Conservation (phyloP, 1,139 yeast species). For the Petasospora fabianii region DNA sequence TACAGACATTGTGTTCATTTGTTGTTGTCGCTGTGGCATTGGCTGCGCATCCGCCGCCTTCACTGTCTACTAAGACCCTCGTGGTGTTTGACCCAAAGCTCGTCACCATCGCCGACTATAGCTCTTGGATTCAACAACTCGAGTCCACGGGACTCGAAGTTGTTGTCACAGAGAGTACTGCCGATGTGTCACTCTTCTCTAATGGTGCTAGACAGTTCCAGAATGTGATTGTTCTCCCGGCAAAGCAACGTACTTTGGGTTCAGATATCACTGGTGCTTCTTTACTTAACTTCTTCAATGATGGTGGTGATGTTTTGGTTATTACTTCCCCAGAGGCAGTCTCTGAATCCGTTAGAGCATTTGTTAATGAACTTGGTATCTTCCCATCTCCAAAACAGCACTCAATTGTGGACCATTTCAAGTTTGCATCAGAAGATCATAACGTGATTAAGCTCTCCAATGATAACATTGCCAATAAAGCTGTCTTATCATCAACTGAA, state of each 20-base stretch:
- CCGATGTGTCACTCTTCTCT: slow-evolving; percentile 35
- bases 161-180: slow-evolving; percentile 11
- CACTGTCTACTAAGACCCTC: slow-evolving; percentile 10
- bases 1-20: no score
- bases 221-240: slow-evolving; percentile 54
- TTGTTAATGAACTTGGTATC: slow-evolving; percentile 78
- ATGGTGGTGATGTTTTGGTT: slow-evolving; percentile 73
- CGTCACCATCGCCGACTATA: slow-evolving; percentile 7
- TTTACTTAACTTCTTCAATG: slow-evolving; percentile 49
- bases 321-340: slow-evolving; percentile 54
- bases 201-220: slow-evolving; percentile 46
- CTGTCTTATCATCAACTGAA: slow-evolving; percentile 18
- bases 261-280: slow-evolving; percentile 38
- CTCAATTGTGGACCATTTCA: slow-evolving; percentile 64
- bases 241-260: slow-evolving; percentile 40
- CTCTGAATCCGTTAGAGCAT: slow-evolving; percentile 65
- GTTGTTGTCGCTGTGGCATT: slow-evolving; percentile 6
- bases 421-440: slow-evolving; percentile 26
- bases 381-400: slow-evolving; percentile 78
- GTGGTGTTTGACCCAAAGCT: slow-evolving; percentile 14
- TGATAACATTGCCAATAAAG: slow-evolving; percentile 22
- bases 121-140: slow-evolving; percentile 8
- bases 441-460: slow-evolving; percentile 23
- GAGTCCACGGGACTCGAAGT: slow-evolving; percentile 10
- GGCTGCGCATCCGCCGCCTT: slow-evolving; percentile 2